Percentiles rank a stretch among this genome's conserved stretches.
These are phyloP conservation scores for Calonectria henricotiae DNA, from an alignment of 2,329 filamentous ascomycete species.

Conservation along the genomic window DNA sequence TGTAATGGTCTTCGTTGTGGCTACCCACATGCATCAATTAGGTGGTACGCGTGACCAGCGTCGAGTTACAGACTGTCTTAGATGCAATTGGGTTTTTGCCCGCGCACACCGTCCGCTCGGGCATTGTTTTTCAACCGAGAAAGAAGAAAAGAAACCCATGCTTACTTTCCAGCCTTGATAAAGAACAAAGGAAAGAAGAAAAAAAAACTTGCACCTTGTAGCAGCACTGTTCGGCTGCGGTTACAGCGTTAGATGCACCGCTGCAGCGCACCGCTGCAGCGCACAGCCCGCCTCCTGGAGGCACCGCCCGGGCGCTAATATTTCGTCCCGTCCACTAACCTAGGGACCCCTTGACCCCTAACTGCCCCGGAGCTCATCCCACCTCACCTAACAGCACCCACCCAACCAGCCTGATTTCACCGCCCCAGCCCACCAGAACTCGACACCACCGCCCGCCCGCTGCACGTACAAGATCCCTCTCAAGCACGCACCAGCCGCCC, in stretches of 20 bases:
- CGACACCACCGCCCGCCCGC: constrained; percentile 14
- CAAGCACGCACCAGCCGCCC: constrained; percentile 25
- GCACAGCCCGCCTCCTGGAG: constrained; percentile 22
- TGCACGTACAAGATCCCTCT: constrained; percentile 13
- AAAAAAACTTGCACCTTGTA: constrained; percentile 5
- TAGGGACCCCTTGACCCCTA: neutral
- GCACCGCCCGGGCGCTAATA: constrained; percentile 24
- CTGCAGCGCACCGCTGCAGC: constrained; percentile 26
- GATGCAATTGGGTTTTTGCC: constrained; percentile 12
- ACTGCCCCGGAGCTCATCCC: constrained; percentile 18
- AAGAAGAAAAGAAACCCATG: constrained; percentile 17
- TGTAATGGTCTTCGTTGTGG: neutral
- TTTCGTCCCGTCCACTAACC: constrained; percentile 14
- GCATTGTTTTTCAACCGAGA: constrained; percentile 1
- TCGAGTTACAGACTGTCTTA: constrained; percentile 21
- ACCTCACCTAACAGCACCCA: constrained; percentile 16
- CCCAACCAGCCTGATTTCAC: constrained; percentile 31
- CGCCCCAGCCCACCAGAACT: constrained; percentile 21
- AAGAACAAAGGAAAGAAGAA: constrained; percentile 1
- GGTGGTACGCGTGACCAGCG: constrained; percentile 2
- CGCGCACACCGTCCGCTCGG: constrained; percentile 1
- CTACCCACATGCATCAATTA: neutral
- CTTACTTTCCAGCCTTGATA: constrained; percentile 3
- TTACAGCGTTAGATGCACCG: constrained; percentile 20
- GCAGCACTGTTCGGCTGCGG: constrained; percentile 1